Evolutionary conservation across 2,329 filamentous ascomycete genomes (phyloP).

Genomic region (Seiridium unicorne): DNA sequence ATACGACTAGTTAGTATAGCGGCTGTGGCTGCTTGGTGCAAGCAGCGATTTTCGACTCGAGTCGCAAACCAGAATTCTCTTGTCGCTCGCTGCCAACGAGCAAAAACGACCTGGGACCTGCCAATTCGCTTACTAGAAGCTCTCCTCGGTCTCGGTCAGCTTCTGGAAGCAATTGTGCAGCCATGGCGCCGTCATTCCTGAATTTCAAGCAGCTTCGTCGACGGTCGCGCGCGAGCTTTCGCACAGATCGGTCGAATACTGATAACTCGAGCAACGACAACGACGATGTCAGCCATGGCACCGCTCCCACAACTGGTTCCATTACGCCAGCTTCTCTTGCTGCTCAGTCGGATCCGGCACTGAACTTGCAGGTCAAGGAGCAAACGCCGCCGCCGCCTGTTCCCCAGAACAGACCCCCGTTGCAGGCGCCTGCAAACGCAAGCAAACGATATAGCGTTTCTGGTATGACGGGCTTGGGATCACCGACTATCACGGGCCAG

Average conservation of each 20-base stretch:
- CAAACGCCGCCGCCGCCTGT: constrained; percentile 28
- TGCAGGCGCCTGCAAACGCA: constrained; percentile 23
- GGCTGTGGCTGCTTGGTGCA: neutral
- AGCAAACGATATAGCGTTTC: constrained; percentile 64
- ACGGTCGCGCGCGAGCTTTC: constrained; percentile 73
- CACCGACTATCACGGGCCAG: constrained; percentile 53
- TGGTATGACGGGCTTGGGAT: constrained; percentile 61
- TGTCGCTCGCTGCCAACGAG: neutral
- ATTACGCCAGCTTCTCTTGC: constrained; percentile 74
- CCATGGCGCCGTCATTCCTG: constrained; percentile 66
- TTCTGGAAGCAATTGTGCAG: constrained; percentile 9
- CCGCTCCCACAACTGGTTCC: constrained; percentile 65
- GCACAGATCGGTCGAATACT: constrained; percentile 56
- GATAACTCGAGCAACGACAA: constrained; percentile 59
- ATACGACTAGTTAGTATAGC: neutral
- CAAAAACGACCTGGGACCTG: neutral
- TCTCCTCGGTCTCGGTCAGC: constrained; percentile 1
- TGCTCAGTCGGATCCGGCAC: constrained; percentile 62
- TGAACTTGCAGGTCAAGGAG: constrained; percentile 61
- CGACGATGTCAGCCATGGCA: constrained; percentile 52
- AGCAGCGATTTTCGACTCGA: too few species aligned
- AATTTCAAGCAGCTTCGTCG: constrained; percentile 69
- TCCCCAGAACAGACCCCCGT: constrained; percentile 33
- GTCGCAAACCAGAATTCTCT: neutral
- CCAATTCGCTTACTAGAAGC: constrained; percentile 13